Evolutionary conservation across 176 grass and related monocot species (phyloP), one percentile per base, ranked within the genome.

Genomic region (Oryza australiensis): DNA sequence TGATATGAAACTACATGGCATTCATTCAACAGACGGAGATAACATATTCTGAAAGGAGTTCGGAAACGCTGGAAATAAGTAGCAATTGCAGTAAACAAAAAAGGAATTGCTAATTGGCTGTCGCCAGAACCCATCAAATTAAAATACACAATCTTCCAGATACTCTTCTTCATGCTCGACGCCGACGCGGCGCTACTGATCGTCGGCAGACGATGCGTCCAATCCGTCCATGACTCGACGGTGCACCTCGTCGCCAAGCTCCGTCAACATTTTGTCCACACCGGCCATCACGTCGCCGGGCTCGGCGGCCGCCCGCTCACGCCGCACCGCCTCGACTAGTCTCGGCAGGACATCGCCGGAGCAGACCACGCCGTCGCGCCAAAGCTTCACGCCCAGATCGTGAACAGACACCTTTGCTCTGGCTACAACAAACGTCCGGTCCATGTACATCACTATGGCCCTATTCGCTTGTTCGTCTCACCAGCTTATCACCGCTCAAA

Each of bases 381-480:
- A 80, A 20, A 80, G 62, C 40, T 42, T 42, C 40, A 42, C 7
- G 40, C 68, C 81, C 1, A 88, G 69, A 43, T 69, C 81, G 29
- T 27, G 12, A 26, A 84, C 63, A 64, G 62, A 53, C 49, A n/a
- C 68, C 62, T 74, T 84, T 1, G 4, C 20, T 26, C 3, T 68
- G 41, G 3, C n/a, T 0, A 3, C 35, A 55, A 84, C 35, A 7
- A 35, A 88, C 9, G 43, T 79, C 29, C 24, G 13, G 11, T 87
- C 80, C 79, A 88, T 78, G 80, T 78, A 77, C 55, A 32, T 30
- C 9, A 72, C 26, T 0, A 68, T 48, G 26, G n/a, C n/a, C n/a
- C n/a, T n/a, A n/a, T n/a, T n/a, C n/a, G n/a, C n/a, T n/a, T n/a
- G n/a, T n/a, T n/a, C n/a, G n/a, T n/a, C n/a, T n/a, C n/a, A n/a